These are phyloP conservation scores for Colletotrichum musae DNA, from an alignment of 2,329 filamentous ascomycete species.

Conservation along the genomic window DNA sequence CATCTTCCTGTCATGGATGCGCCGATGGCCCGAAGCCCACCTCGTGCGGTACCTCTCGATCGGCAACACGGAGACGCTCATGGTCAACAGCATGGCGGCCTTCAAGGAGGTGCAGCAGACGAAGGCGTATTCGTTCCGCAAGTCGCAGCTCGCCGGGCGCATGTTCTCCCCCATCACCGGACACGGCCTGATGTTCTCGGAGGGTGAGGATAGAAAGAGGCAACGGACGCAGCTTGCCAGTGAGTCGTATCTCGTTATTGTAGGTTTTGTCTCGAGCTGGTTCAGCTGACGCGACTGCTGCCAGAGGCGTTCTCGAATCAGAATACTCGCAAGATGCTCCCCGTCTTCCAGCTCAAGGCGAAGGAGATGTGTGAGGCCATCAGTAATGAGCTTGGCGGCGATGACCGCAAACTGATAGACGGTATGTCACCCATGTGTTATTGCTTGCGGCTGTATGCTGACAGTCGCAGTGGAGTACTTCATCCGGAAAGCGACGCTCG, in stretches of 20 bases:
- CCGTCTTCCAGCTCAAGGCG: constrained; percentile 54
- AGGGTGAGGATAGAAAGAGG: constrained; percentile 52
- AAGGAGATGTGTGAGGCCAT: constrained; percentile 47
- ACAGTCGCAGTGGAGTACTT: constrained; percentile 45
- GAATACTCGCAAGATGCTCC: constrained; percentile 54
- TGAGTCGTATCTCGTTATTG: constrained; percentile 18
- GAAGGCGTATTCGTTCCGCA: constrained; percentile 56
- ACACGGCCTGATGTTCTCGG: constrained; percentile 53
- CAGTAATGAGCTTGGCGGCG: constrained; percentile 46
- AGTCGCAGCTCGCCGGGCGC: constrained; percentile 51
- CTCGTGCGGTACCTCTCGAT: constrained; percentile 57
- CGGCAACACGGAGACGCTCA: constrained; percentile 52
- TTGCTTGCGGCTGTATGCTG: neutral
- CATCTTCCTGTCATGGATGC: constrained; percentile 51
- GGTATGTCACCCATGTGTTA: constrained; percentile 35
- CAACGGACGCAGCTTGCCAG: constrained; percentile 52
- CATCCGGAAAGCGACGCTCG: constrained; percentile 51
- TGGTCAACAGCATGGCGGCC: constrained; percentile 54
- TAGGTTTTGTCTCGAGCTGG: neutral
- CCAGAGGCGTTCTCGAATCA: constrained; percentile 52
- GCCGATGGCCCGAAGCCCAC: constrained; percentile 50
- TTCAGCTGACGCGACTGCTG: neutral
- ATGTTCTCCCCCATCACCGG: constrained; percentile 54
- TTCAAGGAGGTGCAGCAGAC: constrained; percentile 56
- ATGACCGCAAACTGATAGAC: constrained; percentile 45